Evolutionary conservation across 495 filamentous ascomycete species (phyloP), one percentile per base, ranked within the genome.

Genomic region (Penicillium pancosmium): DNA sequence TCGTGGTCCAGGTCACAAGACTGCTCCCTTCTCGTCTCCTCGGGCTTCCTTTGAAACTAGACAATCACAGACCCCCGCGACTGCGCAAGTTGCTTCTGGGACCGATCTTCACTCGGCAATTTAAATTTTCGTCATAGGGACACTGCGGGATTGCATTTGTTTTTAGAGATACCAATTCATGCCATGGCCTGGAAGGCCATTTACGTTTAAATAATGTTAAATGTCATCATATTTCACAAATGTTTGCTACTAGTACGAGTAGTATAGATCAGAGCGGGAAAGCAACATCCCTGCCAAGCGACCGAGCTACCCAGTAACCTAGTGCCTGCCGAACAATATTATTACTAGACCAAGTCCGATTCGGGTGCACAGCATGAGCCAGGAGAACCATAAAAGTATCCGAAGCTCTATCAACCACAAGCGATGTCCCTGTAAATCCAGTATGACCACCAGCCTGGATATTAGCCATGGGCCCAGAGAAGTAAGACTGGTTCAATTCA

Each of bases 401-500:
- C 33, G 62, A 66, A 1, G 55, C 51, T 6, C 67, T 50, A 53
- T 65, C 67, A 48, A 67, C 59, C 43, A 67, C 55, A 16, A 69
- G 40, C 8, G 63, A 60, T 4, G 68, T 71, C 11, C 68, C 66
- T 5, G 66, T 71, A 25, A 55, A 71, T 12, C 68, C 68, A 8
- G 66, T 69, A 47, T 69, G 68, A 9, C 68, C 63, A 4, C 60
- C 66, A 36, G 63, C 51, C 33, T 61, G 40, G 52, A 67, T 38
- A 52, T 63, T 69, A 11, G 63, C 54, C 63, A 70, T 70, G 6
- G 66, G 63, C 16, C 63, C 65, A 0, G 68, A 64, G 31, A 64
- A 68, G 38, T 68, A 70, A 25, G 54, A 59, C 50, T 68, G 68
- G 38, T 70, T 56, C n/a, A 70, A 57, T 59, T 70, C 68, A 48